These are phyloP conservation scores for Myxozyma neglecta DNA, from an alignment of 805 yeast genomes.

Conservation along the genomic window DNA sequence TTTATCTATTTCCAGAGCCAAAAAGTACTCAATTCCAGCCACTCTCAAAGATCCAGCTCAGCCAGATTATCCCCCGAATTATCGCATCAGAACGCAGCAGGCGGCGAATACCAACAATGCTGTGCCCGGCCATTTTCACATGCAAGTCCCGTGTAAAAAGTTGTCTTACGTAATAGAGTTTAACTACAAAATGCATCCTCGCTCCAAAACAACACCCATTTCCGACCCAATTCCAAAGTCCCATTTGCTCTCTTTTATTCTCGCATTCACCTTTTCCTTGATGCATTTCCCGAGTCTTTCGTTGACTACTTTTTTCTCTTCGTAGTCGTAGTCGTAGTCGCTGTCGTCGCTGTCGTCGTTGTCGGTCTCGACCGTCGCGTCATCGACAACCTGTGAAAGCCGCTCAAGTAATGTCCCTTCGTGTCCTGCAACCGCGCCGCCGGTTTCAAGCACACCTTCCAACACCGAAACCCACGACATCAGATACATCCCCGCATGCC, in stretches of 20 bases:
- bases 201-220: constrained; percentile 4
- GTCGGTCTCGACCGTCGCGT: too few species aligned
- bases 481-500: constrained; percentile 4
- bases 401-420: not conserved
- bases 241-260: not conserved
- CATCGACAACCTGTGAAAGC: too few species aligned
- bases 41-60: too few species aligned
- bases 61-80: too few species aligned
- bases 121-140: too few species aligned
- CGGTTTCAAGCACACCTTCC: not conserved
- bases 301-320: too few species aligned
- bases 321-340: too few species aligned
- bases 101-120: too few species aligned
- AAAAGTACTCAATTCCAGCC: too few species aligned
- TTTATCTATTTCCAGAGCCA: too few species aligned
- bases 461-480: constrained; percentile 4
- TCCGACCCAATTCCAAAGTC: constrained; percentile 1
- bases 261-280: not conserved
- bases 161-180: not conserved
- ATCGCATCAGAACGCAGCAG: too few species aligned
- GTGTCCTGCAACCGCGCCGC: not conserved
- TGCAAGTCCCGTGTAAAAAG: not conserved
- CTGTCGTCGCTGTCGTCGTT: too few species aligned
- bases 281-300: not conserved
- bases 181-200: not conserved